Evolutionary conservation across 2,329 filamentous ascomycete genomes (phyloP), one percentile per base, ranked within the genome.

Genomic region (Sarocladium strictum): DNA sequence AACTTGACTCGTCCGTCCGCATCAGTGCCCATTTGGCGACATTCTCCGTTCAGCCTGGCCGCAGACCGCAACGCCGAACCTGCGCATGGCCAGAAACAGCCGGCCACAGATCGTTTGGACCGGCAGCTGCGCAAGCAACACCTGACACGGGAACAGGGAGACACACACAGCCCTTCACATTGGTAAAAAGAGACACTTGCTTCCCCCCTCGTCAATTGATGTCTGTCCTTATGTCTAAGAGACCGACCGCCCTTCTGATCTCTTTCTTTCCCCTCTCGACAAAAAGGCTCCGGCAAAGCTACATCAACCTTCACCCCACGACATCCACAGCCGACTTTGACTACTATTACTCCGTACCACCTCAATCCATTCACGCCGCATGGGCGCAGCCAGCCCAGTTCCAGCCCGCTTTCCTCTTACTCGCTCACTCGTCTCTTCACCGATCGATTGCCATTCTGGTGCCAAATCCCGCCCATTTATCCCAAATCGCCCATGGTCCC

Each of bases 1-100:
- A 47, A 12, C 43, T 47, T 47, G 43, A 47, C 43, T 47, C 43
- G 43, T 11, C n/a, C n/a, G n/a, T n/a, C n/a, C n/a, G n/a, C n/a
- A n/a, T 38, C 35, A 38, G 9, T 38, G 29, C 29, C 29, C 29
- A 12, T 12, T 12, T 12, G 14, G 10, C 38, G 12, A 43, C 17
- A n/a, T 38, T n/a, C 35, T 23, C 17, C 14, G 23, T 43, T 43
- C 23, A 29, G 21, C 43, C 24, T 47, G 21, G 43, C n/a, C 43
- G 23, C 24, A 6, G n/a, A 47, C 23, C 12, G 9, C 40, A n/a
- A n/a, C 40, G 9, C 6, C 21, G 17, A 7, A 21, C 9, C 40
- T 43, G 40, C 40, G 15, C 40, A 24, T 43, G 40, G 40, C 40
- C 40, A 24, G 17, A 43, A 23, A 43, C 40, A 43, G 21, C 10